Conservation (phyloP, 768 basidiomycete species). For the Boletus fagicola region DNA sequence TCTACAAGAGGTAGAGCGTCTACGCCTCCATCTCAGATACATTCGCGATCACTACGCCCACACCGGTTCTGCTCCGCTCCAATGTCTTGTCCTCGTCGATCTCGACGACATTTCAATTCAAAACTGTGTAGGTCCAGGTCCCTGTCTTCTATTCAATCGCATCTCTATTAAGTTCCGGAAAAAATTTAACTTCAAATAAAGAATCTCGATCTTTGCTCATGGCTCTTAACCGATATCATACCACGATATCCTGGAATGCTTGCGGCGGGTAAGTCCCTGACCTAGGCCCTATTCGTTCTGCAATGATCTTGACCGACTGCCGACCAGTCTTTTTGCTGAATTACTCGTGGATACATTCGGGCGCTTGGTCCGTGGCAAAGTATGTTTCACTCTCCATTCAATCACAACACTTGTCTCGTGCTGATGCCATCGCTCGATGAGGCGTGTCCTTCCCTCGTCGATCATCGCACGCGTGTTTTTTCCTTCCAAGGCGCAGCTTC, state of each 20-base stretch:
- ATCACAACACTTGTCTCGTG: neutral
- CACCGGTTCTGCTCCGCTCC: constrained; percentile 46
- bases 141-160: constrained; percentile 5
- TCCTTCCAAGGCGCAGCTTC: constrained; percentile 52
- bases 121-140: constrained; percentile 46
- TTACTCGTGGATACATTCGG: constrained; percentile 71
- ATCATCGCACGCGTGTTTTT: constrained; percentile 67
- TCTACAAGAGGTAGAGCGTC: constrained; percentile 51
- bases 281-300: neutral
- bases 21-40: constrained; percentile 54
- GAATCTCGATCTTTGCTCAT: constrained; percentile 61
- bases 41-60: constrained; percentile 39
- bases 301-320: neutral
- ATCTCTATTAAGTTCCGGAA: constrained; percentile 6
- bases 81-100: constrained; percentile 69
- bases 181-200: constrained; percentile 25
- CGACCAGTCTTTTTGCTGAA: constrained; percentile 65
- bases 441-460: constrained; percentile 59
- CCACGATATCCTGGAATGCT: constrained; percentile 77
- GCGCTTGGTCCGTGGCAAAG: constrained; percentile 67
- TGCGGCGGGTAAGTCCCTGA: constrained; percentile 52
- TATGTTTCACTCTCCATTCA: constrained; percentile 33
- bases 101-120: constrained; percentile 54
- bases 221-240: constrained; percentile 63
- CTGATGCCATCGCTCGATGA: constrained; percentile 28